Percentiles rank a stretch among this genome's conserved stretches.
These are phyloP conservation scores for Talaromyces sp. DNA, from an alignment of 2,329 filamentous ascomycete species.

Conservation along the genomic window DNA sequence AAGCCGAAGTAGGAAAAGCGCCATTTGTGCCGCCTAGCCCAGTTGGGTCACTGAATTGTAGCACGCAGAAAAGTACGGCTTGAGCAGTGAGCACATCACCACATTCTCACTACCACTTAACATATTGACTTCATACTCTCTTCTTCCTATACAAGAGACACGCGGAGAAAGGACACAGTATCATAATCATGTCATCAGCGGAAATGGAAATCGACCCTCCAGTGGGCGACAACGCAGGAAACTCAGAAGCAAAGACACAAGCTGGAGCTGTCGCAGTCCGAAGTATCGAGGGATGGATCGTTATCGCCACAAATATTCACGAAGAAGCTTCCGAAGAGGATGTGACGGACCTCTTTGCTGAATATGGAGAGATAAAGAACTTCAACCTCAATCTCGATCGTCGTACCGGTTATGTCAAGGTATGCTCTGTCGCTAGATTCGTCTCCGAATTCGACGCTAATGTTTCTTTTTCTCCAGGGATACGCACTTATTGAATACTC, in stretches of 20 bases:
- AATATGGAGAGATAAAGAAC: constrained; percentile 67
- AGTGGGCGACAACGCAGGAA: constrained; percentile 35
- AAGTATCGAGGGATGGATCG: constrained; percentile 68
- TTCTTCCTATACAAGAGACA: background rate
- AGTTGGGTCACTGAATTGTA: background rate
- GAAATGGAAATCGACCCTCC: constrained; percentile 50
- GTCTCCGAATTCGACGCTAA: background rate
- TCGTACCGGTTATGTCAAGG: constrained; percentile 67
- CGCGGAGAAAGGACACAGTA: background rate
- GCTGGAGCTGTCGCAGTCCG: constrained; percentile 58
- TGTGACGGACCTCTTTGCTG: constrained; percentile 63
- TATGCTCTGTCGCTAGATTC: constrained; percentile 32
- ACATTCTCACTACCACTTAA: background rate
- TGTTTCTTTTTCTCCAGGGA: constrained; percentile 46
- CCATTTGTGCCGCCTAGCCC: background rate
- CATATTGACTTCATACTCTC: background rate
- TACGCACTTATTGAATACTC: constrained; percentile 67
- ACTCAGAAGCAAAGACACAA: constrained; percentile 44
- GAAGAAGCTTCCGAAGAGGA: constrained; percentile 69
- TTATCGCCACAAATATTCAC: constrained; percentile 67
- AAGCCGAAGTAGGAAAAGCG: background rate
- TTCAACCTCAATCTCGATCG: constrained; percentile 65
- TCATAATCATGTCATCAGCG: constrained; percentile 35
- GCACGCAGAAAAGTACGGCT: constrained; percentile 6
- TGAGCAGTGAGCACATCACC: background rate